Conservation (phyloP, 257 asterid species). For the Solanum appendiculatum region DNA sequence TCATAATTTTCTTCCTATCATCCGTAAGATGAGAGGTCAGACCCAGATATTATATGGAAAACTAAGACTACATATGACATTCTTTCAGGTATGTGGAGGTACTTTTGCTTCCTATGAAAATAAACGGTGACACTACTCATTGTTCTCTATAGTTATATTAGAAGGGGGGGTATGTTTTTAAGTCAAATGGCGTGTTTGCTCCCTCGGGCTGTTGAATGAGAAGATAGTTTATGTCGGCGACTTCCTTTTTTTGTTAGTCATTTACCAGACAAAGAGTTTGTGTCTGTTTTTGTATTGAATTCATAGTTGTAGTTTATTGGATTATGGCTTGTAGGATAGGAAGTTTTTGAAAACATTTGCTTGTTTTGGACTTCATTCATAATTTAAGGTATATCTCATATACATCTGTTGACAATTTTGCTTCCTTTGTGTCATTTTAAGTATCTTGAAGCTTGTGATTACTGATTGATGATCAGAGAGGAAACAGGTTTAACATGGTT, state of each 20-base stretch:
- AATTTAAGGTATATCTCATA: neutral
- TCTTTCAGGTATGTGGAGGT: slow-evolving; percentile 10
- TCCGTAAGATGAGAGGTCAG: slow-evolving; percentile 6
- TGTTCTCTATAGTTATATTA: neutral
- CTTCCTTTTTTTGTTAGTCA: neutral
- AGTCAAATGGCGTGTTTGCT: neutral
- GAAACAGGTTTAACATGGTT: neutral
- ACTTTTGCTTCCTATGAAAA: neutral
- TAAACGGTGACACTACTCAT: neutral
- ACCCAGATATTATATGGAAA: slow-evolving; percentile 1
- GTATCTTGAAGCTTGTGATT: neutral
- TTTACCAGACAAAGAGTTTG: neutral
- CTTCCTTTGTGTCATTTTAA: neutral
- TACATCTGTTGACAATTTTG: neutral
- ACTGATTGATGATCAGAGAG: neutral
- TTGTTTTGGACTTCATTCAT: neutral
- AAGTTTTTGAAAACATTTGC: neutral
- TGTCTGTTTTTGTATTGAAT: neutral
- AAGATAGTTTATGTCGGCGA: neutral
- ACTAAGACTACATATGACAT: neutral
- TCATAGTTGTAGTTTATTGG: neutral
- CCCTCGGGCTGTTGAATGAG: neutral
- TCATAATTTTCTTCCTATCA: neutral
- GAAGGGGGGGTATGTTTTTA: neutral
- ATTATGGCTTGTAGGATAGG: neutral